phyloP scores from a whole-genome alignment of 2,329 filamentous ascomycete genomes.

The Tolypocladium paradoxum region DNA sequence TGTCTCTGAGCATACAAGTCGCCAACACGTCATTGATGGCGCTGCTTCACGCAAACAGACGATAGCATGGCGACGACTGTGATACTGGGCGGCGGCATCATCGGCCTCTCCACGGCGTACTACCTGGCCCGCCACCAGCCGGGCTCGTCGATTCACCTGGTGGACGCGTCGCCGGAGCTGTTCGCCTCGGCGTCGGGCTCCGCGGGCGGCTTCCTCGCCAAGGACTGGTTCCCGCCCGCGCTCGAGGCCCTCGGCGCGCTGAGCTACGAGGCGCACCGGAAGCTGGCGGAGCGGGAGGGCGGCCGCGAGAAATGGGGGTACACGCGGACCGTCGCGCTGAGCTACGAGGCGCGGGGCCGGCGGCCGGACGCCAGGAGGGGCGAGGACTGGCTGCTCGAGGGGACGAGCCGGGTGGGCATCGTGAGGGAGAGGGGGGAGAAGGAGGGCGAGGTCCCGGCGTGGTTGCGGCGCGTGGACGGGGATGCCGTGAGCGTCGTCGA shows the following conservation, averaged over 20 bases:
- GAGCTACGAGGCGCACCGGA: constrained; percentile 57
- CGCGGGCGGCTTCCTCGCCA: constrained; percentile 63
- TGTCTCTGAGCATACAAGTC: not conserved
- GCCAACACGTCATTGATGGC: not conserved
- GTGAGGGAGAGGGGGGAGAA: constrained; percentile 22
- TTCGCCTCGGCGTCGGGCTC: constrained; percentile 66
- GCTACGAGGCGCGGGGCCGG: constrained; percentile 27
- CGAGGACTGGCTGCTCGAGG: constrained; percentile 57
- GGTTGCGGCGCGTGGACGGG: constrained; percentile 30
- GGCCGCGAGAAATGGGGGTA: constrained; percentile 45
- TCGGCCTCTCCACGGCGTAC: constrained; percentile 61
- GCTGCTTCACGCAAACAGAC: not conserved
- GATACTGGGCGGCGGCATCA: constrained; percentile 60
- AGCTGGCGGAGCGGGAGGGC: constrained; percentile 48
- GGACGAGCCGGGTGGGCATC: constrained; percentile 48
- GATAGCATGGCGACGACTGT: constrained; percentile 40
- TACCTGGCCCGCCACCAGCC: constrained; percentile 48
- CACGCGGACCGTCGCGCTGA: constrained; percentile 45
- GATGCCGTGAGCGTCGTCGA: constrained; percentile 52
- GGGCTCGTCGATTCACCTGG: constrained; percentile 31
- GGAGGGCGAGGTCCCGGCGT: constrained; percentile 21
- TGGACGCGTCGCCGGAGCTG: constrained; percentile 39
- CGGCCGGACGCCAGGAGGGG: constrained; percentile 29
- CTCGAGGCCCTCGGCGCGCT: constrained; percentile 50
- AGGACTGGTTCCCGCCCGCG: constrained; percentile 57